Conservation (phyloP, 2,329 filamentous ascomycete genomes). For the Sporothrix curviconia region DNA sequence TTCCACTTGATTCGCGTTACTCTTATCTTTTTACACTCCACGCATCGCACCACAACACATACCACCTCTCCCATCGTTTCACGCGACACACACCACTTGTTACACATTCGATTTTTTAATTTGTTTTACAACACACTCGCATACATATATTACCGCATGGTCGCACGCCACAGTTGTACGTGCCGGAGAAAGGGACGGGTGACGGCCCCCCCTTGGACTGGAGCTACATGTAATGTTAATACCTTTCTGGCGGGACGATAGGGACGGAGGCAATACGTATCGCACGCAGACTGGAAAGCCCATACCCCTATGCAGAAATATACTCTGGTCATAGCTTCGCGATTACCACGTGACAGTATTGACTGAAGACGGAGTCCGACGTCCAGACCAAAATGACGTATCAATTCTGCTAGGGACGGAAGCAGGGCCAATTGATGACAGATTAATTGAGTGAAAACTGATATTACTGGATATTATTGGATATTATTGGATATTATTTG, state of each 20-base stretch:
- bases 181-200: background rate
- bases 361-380: too few relatives aligned
- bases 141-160: background rate
- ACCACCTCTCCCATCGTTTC: background rate
- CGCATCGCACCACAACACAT: background rate
- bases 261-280: background rate
- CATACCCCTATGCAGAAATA: background rate
- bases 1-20: background rate
- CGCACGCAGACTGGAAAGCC: background rate
- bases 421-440: too few relatives aligned
- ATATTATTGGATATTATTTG: background rate
- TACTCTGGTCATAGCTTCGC: background rate
- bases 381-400: too few relatives aligned
- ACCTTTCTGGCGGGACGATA: background rate
- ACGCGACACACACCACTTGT: background rate
- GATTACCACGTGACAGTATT: too few relatives aligned
- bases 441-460: background rate
- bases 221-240: slow-evolving; percentile 5
- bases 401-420: too few relatives aligned
- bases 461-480: background rate
- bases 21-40: background rate
- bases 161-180: background rate
- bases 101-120: background rate
- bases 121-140: background rate
- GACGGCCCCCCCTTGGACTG: background rate